phyloP scores from a whole-genome alignment of 2,329 filamentous ascomycete species.

The Aspergillus sp. region DNA sequence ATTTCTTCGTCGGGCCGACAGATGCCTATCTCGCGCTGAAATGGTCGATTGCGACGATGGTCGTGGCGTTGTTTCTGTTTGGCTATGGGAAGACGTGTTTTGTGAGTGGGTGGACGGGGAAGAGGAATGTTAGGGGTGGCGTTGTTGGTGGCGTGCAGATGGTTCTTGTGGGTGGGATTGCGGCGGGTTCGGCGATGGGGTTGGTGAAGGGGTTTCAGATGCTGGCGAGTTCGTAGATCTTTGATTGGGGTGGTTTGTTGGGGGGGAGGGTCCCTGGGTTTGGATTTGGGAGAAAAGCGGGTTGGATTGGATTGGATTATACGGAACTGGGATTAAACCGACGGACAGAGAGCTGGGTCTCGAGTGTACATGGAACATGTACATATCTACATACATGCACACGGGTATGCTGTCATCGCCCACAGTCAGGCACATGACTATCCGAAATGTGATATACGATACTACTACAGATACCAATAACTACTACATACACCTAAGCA shows the following conservation, averaged over 20 bases:
- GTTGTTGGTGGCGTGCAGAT: constrained; percentile 39
- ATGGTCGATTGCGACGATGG: constrained; percentile 54
- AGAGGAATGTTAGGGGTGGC: constrained; percentile 33
- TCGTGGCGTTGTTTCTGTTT: constrained; percentile 50
- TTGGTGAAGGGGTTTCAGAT: constrained; percentile 40
- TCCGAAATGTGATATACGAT: too few species aligned
- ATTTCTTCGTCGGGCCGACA: constrained; percentile 67
- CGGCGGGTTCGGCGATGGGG: constrained; percentile 42
- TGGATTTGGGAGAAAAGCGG: not conserved
- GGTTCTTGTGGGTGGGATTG: constrained; percentile 41
- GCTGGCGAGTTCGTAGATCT: constrained; percentile 19
- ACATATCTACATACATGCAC: too few species aligned
- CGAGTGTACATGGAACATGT: too few species aligned
- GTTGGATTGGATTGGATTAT: not conserved
- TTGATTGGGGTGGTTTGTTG: not conserved
- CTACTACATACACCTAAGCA: too few species aligned
- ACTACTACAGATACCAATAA: too few species aligned
- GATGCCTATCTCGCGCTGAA: constrained; percentile 75
- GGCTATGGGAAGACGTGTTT: constrained; percentile 51
- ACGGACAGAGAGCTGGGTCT: not conserved
- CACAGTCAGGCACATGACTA: too few species aligned
- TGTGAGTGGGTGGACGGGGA: constrained; percentile 38
- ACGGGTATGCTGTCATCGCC: too few species aligned
- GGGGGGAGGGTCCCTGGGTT: too few species aligned
- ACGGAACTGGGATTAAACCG: too few species aligned